Conservation (phyloP, 23 red algal species). For the Gracilaria domingensis region DNA sequence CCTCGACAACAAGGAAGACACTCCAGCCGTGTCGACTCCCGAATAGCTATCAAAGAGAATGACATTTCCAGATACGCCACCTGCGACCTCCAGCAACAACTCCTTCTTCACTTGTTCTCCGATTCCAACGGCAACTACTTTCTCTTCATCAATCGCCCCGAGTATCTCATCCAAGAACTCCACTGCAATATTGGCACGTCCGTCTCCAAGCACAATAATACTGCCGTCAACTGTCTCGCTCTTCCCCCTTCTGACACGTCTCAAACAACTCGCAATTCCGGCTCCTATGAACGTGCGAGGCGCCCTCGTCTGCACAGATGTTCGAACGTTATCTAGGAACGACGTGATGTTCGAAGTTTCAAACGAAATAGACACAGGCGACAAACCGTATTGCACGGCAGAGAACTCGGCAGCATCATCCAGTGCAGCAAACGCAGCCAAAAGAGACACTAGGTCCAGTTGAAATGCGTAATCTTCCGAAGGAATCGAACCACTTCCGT, state of each 20-base stretch:
- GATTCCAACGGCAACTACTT: neutral
- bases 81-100: neutral
- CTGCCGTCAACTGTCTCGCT: neutral
- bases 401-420: slow-evolving; percentile 3
- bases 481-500: slow-evolving; percentile 23
- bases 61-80: neutral
- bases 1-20: neutral
- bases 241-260: neutral
- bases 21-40: neutral
- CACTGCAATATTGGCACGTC: slow-evolving; percentile 1
- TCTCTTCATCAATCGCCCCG: neutral
- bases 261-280: slow-evolving; percentile 1
- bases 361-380: neutral
- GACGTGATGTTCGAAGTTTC: neutral
- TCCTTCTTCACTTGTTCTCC: neutral
- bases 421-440: neutral
- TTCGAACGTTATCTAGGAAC: neutral
- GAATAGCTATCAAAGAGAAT: slow-evolving; percentile 3
- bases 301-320: neutral
- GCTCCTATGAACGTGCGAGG: neutral
- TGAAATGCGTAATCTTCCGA: neutral
- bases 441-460: neutral
- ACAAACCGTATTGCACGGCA: slow-evolving; percentile 14
- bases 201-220: slow-evolving; percentile 19
- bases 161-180: neutral